Conservation (phyloP, 2,329 filamentous ascomycete genomes). For the Apiospora malaysiana region DNA sequence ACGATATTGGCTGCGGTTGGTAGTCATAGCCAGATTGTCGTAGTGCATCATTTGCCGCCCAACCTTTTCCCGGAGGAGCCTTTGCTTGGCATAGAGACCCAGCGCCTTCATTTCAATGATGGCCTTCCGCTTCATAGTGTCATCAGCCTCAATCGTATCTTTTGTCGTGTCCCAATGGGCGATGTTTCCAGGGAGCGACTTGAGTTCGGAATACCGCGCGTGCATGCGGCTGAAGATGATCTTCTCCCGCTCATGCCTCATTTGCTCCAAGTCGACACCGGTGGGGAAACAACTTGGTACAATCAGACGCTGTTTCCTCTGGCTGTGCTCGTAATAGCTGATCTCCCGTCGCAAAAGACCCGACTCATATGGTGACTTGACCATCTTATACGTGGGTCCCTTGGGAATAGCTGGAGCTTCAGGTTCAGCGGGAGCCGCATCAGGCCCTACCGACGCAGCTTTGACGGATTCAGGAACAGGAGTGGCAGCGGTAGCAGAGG, state of each 20-base stretch:
- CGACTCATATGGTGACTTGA: constrained; percentile 74
- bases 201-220: constrained; percentile 83
- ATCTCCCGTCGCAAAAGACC: constrained; percentile 64
- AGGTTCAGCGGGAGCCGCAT: constrained; percentile 34
- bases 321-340: constrained; percentile 79
- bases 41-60: constrained; percentile 93
- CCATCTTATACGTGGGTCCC: constrained; percentile 68
- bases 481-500: constrained; percentile 49
- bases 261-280: constrained; percentile 84
- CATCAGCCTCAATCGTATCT: constrained; percentile 71
- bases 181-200: constrained; percentile 82
- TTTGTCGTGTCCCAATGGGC: constrained; percentile 85
- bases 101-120: constrained; percentile 96
- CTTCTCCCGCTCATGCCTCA: constrained; percentile 85
- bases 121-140: constrained; percentile 84
- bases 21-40: constrained; percentile 96
- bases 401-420: constrained; percentile 45
- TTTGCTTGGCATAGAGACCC: constrained; percentile 86
- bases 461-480: constrained; percentile 41
- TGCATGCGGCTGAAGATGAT: constrained; percentile 90
- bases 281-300: constrained; percentile 89
- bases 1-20: constrained; percentile 88
- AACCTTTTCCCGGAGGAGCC: constrained; percentile 82
- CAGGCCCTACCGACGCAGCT: constrained; percentile 41
- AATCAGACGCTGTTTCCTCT: constrained; percentile 76